Evolutionary conservation across 108 stramenopile species (phyloP), one percentile per base, ranked within the genome.

Genomic region (Pseudonitzschia delicatissima): DNA sequence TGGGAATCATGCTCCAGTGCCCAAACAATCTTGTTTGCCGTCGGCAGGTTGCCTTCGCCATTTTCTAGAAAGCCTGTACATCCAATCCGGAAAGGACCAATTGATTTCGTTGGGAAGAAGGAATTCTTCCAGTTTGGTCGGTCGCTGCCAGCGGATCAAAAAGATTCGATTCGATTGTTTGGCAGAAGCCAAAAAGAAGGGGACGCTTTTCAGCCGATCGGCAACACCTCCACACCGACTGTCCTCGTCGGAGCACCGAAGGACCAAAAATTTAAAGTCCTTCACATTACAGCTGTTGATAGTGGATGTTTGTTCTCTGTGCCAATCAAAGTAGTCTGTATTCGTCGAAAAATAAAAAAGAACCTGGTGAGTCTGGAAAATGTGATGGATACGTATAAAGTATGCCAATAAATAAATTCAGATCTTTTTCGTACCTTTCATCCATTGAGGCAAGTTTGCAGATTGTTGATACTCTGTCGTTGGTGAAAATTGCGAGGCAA

Each of bases 121-220:
- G 40, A 77, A 85, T n/a, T 81, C 51, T 59, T 85, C 83, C 39
- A 85, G 45, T 39, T 25, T 33, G 37, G 51, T 48, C 2, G 83
- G 83, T 26, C 64, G 50, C 6, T 36, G 39, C 83, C 83, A 85
- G 0, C 70, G 62, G 51, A 81, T 79, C 53, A 85, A 45, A 33
- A 85, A 66, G 4, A 85, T 29, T 20, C 83, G 80, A 17, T 79
- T 68, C 2, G 66, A 58, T 32, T 39, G 47, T 17, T 48, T 51
- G 7, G 80, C 80, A 8, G 66, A 23, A 9, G 53, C 39, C 25
- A 85, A n/a, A 17, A 73, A 66, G 20, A 76, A 66, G 26, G 83
- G 80, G 3, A 85, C 3, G 6, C 62, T 47, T 42, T 77, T 70
- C 60, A 85, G 60, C n/a, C 83, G 73, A 67, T 85, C 83, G 5